These are phyloP conservation scores for Coemansia sp. DNA, from an alignment of 192 early-diverging fungal genomes.

Conservation along the genomic window DNA sequence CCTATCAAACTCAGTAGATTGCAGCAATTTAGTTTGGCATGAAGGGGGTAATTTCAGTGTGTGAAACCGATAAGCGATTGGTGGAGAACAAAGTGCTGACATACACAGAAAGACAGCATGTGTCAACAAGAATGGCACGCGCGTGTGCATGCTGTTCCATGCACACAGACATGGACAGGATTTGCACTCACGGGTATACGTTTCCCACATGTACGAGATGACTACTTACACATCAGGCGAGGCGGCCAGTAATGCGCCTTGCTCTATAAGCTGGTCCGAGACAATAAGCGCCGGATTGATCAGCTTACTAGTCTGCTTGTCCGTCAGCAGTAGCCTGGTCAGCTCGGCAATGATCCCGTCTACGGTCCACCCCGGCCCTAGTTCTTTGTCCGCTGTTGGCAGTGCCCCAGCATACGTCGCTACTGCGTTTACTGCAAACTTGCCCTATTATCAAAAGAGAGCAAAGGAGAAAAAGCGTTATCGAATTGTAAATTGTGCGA, in stretches of 20 bases:
- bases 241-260: constrained; percentile 35
- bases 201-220: background rate
- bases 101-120: background rate
- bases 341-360: constrained; percentile 40
- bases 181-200: background rate
- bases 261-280: constrained; percentile 48
- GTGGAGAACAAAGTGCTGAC: background rate
- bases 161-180: background rate
- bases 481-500: background rate
- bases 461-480: no score
- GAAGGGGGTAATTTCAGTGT: background rate
- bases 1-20: constrained; percentile 10
- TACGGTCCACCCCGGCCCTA: constrained; percentile 27
- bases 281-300: constrained; percentile 52
- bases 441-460: constrained; percentile 29
- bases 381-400: constrained; percentile 8
- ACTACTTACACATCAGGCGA: constrained; percentile 27
- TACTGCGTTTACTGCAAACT: constrained; percentile 49
- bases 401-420: constrained; percentile 33
- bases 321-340: constrained; percentile 45
- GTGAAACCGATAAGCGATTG: background rate
- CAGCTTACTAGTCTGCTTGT: constrained; percentile 42
- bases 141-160: background rate
- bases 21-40: background rate
- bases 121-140: background rate